These are phyloP conservation scores for Macrophomina tecta DNA, from an alignment of 2,329 filamentous ascomycete species.

Conservation along the genomic window DNA sequence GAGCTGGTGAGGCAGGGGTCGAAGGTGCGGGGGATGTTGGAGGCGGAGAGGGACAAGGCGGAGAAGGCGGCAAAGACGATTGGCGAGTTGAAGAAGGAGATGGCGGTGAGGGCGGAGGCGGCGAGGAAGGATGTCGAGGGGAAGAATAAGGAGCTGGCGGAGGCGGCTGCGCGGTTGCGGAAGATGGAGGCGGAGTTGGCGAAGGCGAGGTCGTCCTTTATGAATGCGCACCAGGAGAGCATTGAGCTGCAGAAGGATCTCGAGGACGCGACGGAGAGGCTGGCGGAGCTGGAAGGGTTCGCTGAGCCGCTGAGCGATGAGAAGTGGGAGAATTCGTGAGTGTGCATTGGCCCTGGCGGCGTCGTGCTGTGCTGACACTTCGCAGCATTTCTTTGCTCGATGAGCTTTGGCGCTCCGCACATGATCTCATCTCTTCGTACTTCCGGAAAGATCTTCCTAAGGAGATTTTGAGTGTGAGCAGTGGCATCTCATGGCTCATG, in stretches of 20 bases:
- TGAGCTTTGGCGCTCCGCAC: constrained; percentile 10
- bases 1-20: constrained; percentile 1
- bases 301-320: constrained; percentile 11
- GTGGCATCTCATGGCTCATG: not conserved
- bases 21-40: not conserved
- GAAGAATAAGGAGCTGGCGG: not conserved
- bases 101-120: not conserved
- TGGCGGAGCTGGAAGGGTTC: constrained; percentile 18
- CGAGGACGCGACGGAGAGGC: constrained; percentile 11
- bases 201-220: not conserved
- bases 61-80: not conserved
- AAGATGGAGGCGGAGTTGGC: not conserved
- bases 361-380: not conserved
- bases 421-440: constrained; percentile 16
- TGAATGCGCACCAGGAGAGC: constrained; percentile 2
- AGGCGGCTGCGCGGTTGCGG: not conserved
- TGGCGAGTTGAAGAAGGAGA: not conserved
- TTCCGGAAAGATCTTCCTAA: constrained; percentile 21
- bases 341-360: not conserved
- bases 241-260: constrained; percentile 15
- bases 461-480: constrained; percentile 4
- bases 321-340: constrained; percentile 18
- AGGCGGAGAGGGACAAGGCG: constrained; percentile 12
- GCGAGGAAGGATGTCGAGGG: not conserved
- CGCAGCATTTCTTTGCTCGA: constrained; percentile 1